phyloP scores from a whole-genome alignment of 2,329 filamentous ascomycete genomes.

The Macrophomina pseudophaseolina region DNA sequence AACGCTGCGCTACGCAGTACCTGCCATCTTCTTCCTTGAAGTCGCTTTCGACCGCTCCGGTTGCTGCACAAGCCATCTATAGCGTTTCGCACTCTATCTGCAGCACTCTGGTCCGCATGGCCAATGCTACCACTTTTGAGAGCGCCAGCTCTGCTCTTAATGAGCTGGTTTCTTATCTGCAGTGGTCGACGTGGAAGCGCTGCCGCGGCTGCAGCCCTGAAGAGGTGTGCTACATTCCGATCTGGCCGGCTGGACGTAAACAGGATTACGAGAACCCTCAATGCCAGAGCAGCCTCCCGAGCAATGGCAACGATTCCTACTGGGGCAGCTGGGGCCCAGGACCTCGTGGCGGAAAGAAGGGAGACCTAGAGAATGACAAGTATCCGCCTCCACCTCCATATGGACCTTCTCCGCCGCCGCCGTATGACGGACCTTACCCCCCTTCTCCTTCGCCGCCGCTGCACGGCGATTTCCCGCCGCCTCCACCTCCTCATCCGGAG shows the following conservation, averaged over 20 bases:
- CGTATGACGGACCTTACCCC: neutral
- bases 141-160: constrained; percentile 42
- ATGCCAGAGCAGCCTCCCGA: constrained; percentile 39
- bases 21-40: constrained; percentile 30
- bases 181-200: constrained; percentile 66
- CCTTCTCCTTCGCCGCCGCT: neutral
- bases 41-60: constrained; percentile 27
- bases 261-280: constrained; percentile 60
- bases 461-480: neutral
- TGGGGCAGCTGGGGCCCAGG: constrained; percentile 19
- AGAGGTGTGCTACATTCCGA: constrained; percentile 66
- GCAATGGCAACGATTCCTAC: constrained; percentile 15
- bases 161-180: constrained; percentile 56
- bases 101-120: constrained; percentile 36
- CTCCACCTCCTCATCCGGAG: neutral
- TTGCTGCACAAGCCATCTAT: constrained; percentile 40
- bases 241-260: constrained; percentile 64
- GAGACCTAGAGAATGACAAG: constrained; percentile 1
- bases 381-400: constrained; percentile 21
- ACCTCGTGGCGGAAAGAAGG: constrained; percentile 3
- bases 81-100: constrained; percentile 41
- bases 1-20: constrained; percentile 56
- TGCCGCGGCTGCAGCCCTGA: constrained; percentile 59
- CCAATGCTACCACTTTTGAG: constrained; percentile 25
- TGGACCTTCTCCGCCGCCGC: neutral